Evolutionary conservation across 176 grass and related monocot species (phyloP).

Genomic region (Tuctoria greenei): DNA sequence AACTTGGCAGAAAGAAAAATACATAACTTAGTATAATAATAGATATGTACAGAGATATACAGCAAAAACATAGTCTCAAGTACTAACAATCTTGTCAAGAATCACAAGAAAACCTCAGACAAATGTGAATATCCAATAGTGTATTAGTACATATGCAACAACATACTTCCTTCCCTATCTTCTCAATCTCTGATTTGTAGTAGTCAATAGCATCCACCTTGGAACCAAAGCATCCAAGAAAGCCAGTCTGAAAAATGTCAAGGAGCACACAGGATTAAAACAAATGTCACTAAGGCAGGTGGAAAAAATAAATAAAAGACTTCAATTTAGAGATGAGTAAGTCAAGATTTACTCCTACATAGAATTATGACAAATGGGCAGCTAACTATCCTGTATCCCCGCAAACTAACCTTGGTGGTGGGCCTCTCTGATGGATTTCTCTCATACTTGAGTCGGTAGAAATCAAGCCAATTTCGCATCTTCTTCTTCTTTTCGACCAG

Average conservation of each 20-base stretch:
- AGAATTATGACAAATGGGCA: not conserved
- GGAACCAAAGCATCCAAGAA: constrained; percentile 81
- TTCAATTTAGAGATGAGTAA: not conserved
- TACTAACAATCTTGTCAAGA: not conserved
- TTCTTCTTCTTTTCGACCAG: constrained; percentile 89
- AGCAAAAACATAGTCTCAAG: not conserved
- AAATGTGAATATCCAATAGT: not conserved
- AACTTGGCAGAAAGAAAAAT: not conserved
- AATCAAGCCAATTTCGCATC: constrained; percentile 88
- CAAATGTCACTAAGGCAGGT: not conserved
- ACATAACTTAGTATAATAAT: not conserved
- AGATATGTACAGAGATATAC: not conserved
- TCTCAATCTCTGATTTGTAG: constrained; percentile 87
- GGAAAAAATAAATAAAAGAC: not conserved
- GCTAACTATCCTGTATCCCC: constrained; percentile 8
- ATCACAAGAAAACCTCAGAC: not conserved
- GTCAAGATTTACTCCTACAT: constrained; percentile 17
- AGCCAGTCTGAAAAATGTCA: constrained; percentile 64
- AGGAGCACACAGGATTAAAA: constrained; percentile 34
- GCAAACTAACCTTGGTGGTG: constrained; percentile 67
- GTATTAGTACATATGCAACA: not conserved
- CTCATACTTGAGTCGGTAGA: constrained; percentile 79
- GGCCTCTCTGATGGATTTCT: constrained; percentile 66
- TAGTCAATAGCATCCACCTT: constrained; percentile 94
- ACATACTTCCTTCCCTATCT: constrained; percentile 79